Conservation (phyloP, 1,139 yeast genomes). For the Candida mesenterica region DNA sequence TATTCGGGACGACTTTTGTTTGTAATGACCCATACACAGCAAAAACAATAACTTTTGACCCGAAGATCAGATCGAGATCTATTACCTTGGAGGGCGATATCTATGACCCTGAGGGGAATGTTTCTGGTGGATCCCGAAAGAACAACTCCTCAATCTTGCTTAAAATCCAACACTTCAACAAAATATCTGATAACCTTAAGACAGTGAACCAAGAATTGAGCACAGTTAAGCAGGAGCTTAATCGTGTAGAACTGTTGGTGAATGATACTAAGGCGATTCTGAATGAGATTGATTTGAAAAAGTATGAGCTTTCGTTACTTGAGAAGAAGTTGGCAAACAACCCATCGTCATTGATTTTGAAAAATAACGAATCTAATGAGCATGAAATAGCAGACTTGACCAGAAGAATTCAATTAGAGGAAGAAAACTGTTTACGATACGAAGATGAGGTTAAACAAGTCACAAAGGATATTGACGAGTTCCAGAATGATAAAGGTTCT, state of each 20-base stretch:
- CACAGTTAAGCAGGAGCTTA: conserved; percentile 40
- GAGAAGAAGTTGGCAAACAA: conserved; percentile 61
- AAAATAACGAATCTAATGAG: conserved; percentile 48
- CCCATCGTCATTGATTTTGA: conserved; percentile 55
- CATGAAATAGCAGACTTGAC: conserved; percentile 49
- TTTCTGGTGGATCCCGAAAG: conserved; percentile 91
- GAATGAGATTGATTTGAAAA: conserved; percentile 61
- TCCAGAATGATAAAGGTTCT: conserved; percentile 73
- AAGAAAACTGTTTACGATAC: conserved; percentile 24
- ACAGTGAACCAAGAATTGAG: conserved; percentile 40
- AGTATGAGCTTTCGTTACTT: conserved; percentile 65
- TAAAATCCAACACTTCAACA: conserved; percentile 67
- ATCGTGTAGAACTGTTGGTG: conserved; percentile 45
- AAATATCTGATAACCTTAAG: conserved; percentile 40
- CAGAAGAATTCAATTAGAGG: conserved; percentile 35
- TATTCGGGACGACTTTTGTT: conserved; percentile 83
- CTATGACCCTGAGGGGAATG: conserved; percentile 93
- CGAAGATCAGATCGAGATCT: conserved; percentile 75
- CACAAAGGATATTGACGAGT: conserved; percentile 80
- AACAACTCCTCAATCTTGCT: conserved; percentile 57
- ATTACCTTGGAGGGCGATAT: conserved; percentile 92
- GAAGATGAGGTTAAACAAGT: conserved; percentile 51
- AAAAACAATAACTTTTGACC: conserved; percentile 81
- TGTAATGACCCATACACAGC: conserved; percentile 90
- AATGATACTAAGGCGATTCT: conserved; percentile 57